Conservation (phyloP, 202 grass and related monocot genomes). For the Eragrostis tef region DNA sequence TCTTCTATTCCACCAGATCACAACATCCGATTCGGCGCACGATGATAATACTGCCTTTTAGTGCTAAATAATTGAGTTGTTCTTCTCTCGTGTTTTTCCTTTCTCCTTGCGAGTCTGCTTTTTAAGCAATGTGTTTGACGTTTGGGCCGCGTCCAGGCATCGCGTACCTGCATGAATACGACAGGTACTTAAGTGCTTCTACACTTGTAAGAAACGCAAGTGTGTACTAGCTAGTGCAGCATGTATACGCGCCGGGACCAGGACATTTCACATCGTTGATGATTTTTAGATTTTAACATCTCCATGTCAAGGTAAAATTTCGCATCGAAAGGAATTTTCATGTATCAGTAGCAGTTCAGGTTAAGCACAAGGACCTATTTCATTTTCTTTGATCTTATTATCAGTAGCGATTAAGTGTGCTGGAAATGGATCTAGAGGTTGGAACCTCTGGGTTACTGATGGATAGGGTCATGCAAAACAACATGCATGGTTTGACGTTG, state of each 20-base stretch:
- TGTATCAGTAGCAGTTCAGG: too few relatives aligned
- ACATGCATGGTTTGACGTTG: too few relatives aligned
- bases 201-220: constrained; percentile 2
- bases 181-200: neutral
- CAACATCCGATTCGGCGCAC: too few relatives aligned
- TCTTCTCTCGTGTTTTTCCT: too few relatives aligned
- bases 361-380: too few relatives aligned
- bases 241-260: neutral
- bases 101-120: too few relatives aligned
- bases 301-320: neutral
- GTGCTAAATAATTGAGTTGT: too few relatives aligned
- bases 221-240: neutral
- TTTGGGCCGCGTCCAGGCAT: neutral
- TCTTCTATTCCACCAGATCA: too few relatives aligned
- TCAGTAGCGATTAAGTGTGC: neutral
- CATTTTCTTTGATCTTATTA: neutral
- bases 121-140: neutral
- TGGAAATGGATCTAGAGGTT: neutral
- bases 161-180: neutral
- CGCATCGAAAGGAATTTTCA: too few relatives aligned
- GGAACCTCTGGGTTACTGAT: too few relatives aligned
- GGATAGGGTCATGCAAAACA: too few relatives aligned
- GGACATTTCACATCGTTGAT: neutral
- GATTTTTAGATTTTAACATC: neutral
- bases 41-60: too few relatives aligned